These are phyloP conservation scores for Chrysoporthe austroafricana DNA, from an alignment of 2,329 filamentous ascomycete species.

Conservation along the genomic window DNA sequence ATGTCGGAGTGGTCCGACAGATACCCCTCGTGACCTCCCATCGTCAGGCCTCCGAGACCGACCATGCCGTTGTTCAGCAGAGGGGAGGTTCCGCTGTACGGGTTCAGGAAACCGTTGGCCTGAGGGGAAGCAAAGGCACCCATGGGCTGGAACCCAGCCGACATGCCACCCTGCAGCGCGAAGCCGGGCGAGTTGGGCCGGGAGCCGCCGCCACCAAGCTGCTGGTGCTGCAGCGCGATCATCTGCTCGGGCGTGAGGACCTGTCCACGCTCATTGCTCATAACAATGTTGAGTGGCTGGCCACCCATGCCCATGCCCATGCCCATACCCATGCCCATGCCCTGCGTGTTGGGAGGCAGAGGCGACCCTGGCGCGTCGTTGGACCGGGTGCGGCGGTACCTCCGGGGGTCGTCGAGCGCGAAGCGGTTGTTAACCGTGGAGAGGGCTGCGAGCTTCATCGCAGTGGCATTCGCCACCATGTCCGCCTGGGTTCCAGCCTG, in stretches of 20 bases:
- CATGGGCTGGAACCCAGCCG: conserved; percentile 59
- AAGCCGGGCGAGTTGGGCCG: conserved; percentile 89
- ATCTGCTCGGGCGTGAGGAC: conserved; percentile 84
- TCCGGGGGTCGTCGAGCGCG: conserved; percentile 93
- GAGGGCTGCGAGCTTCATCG: conserved; percentile 96
- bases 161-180: conserved; percentile 65
- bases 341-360: conserved; percentile 68
- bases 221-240: conserved; percentile 71
- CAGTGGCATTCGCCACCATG: conserved; percentile 98
- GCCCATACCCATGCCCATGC: conserved; percentile 44
- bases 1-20: conserved; percentile 94
- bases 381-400: conserved; percentile 89
- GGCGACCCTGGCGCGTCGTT: conserved; percentile 72
- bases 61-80: conserved; percentile 72
- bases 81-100: conserved; percentile 78
- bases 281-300: conserved; percentile 68
- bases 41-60: conserved; percentile 68
- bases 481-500: conserved; percentile 75
- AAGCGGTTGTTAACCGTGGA: conserved; percentile 99
- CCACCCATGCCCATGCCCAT: conserved; percentile 46
- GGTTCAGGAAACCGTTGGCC: conserved; percentile 90
- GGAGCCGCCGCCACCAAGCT: conserved; percentile 63
- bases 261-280: conserved; percentile 94
- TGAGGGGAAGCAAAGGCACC: conserved; percentile 84
- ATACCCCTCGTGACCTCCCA: conserved; percentile 78